Evolutionary conservation across 2,329 filamentous ascomycete species (phyloP).

Genomic region (Pestalotiopsis sp.): DNA sequence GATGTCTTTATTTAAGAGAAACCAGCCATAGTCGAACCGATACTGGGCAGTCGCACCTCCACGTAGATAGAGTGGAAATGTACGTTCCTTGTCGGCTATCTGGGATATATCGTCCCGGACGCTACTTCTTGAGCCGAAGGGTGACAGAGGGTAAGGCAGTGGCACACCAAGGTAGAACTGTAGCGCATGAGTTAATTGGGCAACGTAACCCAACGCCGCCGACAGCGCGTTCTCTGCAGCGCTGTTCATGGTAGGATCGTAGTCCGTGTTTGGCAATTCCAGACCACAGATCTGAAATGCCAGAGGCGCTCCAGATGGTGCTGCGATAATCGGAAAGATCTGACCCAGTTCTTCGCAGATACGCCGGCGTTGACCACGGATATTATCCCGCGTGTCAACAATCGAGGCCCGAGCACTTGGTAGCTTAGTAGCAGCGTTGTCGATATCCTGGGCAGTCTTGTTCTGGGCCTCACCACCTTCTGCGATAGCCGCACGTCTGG

Average conservation of each 20-base stretch:
- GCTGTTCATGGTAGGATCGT: constrained; percentile 52
- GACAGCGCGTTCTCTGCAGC: constrained; percentile 73
- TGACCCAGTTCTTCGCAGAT: constrained; percentile 81
- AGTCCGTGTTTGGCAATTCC: constrained; percentile 77
- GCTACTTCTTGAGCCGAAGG: constrained; percentile 70
- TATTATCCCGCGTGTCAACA: constrained; percentile 61
- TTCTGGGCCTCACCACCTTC: constrained; percentile 63
- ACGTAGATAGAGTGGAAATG: constrained; percentile 78
- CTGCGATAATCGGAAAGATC: constrained; percentile 80
- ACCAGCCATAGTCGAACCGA: constrained; percentile 94
- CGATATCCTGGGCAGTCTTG: constrained; percentile 62
- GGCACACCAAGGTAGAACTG: constrained; percentile 81
- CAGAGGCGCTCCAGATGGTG: constrained; percentile 59
- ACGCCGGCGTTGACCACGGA: constrained; percentile 84
- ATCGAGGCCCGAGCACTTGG: constrained; percentile 57
- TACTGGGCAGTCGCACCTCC: constrained; percentile 74
- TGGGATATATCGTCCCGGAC: constrained; percentile 67
- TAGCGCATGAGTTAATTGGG: constrained; percentile 73
- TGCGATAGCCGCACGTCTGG: constrained; percentile 69
- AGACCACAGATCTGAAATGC: constrained; percentile 83
- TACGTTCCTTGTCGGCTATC: constrained; percentile 51
- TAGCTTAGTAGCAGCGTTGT: constrained; percentile 63
- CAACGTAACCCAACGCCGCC: constrained; percentile 79
- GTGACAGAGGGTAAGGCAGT: constrained; percentile 78
- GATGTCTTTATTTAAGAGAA: constrained; percentile 95